These are phyloP conservation scores for Mycena sp. DNA, from an alignment of 1,284 basidiomycete genomes.

Conservation along the genomic window DNA sequence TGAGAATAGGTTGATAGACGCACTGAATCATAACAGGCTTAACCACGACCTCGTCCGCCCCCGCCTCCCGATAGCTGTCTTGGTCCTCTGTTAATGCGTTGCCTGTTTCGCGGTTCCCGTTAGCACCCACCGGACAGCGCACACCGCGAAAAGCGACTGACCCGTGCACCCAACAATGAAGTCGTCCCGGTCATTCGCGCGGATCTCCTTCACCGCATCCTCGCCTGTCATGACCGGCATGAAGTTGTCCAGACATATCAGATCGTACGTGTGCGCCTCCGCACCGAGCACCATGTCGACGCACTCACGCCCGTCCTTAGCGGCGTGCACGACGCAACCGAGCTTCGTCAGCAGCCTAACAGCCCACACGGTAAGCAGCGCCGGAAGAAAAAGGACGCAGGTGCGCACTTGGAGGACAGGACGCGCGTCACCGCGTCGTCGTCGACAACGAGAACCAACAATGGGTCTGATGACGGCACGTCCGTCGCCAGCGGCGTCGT, in stretches of 20 bases:
- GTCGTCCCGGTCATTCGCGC: constrained; percentile 33
- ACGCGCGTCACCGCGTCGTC: constrained; percentile 54
- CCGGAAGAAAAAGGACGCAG: background rate
- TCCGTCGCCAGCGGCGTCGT: constrained; percentile 6
- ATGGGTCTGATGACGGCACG: constrained; percentile 24
- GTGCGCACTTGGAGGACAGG: constrained; percentile 48
- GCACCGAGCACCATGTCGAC: constrained; percentile 52
- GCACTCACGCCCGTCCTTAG: constrained; percentile 60
- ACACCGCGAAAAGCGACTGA: background rate
- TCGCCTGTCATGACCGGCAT: constrained; percentile 43
- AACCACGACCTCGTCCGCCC: constrained; percentile 33
- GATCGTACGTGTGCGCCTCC: constrained; percentile 33
- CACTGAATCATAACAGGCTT: constrained; percentile 34
- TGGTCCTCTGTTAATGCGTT: constrained; percentile 34
- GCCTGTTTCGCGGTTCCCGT: constrained; percentile 5
- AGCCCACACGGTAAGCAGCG: background rate
- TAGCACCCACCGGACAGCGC: background rate
- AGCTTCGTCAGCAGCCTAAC: constrained; percentile 54
- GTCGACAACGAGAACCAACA: constrained; percentile 44
- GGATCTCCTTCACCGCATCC: constrained; percentile 39
- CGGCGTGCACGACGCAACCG: constrained; percentile 56
- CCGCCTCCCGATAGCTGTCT: constrained; percentile 29
- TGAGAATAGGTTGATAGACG: constrained; percentile 4
- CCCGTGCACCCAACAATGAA: constrained; percentile 34
- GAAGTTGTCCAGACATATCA: constrained; percentile 38